These are phyloP conservation scores for Tuber aestivum DNA, from an alignment of 495 filamentous ascomycete genomes.

Conservation along the genomic window DNA sequence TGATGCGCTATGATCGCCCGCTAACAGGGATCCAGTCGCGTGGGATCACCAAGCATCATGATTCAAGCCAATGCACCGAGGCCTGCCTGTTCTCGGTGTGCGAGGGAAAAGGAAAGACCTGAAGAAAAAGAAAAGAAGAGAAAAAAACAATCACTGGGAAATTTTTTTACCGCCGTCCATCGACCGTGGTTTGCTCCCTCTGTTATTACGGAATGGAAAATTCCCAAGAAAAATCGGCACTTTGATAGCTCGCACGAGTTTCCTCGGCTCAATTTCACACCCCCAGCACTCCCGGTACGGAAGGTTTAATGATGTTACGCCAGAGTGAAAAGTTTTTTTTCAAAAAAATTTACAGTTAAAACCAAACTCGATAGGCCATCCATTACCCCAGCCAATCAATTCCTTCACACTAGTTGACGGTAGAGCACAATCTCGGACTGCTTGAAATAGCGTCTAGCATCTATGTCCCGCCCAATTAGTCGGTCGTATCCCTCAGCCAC, in stretches of 20 bases:
- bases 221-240: conserved; percentile 1
- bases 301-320: background rate
- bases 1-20: conserved; percentile 9
- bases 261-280: background rate
- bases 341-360: background rate
- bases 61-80: conserved; percentile 14
- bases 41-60: conserved; percentile 19
- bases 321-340: background rate
- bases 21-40: conserved; percentile 7
- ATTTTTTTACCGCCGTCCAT: background rate
- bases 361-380: background rate
- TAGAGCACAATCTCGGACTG: conserved; percentile 98
- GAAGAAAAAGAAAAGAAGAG: conserved; percentile 4
- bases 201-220: background rate
- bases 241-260: background rate
- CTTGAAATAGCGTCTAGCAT: conserved; percentile 97
- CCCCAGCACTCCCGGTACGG: background rate
- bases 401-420: conserved; percentile 70
- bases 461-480: conserved; percentile 47
- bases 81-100: background rate
- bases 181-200: background rate
- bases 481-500: conserved; percentile 21
- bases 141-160: too few species aligned
- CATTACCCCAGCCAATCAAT: background rate
- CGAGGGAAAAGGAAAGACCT: conserved; percentile 17